These are phyloP conservation scores for Dispira simplex DNA, from an alignment of 192 early-diverging fungal genomes.

Conservation along the genomic window DNA sequence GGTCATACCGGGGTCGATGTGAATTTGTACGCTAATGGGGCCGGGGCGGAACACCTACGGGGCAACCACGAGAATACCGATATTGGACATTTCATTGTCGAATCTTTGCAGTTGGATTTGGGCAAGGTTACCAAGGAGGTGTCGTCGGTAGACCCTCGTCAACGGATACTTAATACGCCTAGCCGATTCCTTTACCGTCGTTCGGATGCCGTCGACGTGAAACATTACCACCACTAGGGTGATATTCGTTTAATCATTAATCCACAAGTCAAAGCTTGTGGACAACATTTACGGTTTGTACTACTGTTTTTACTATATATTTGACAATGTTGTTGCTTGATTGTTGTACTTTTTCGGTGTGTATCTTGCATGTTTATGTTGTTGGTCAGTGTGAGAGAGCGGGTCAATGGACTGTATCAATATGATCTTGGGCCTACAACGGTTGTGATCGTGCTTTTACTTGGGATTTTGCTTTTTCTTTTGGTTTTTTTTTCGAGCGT, in stretches of 20 bases:
- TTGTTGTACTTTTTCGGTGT: neutral
- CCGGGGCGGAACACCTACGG: slow-evolving; percentile 33
- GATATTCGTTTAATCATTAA: neutral
- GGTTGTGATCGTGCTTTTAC: too few relatives aligned
- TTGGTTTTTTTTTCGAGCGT: too few relatives aligned
- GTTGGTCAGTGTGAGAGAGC: neutral
- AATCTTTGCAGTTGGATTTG: slow-evolving; percentile 44
- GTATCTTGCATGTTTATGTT: neutral
- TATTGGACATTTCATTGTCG: slow-evolving; percentile 54
- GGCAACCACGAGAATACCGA: slow-evolving; percentile 86
- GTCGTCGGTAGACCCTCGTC: slow-evolving; percentile 20
- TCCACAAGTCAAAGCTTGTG: neutral
- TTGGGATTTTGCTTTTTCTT: too few relatives aligned
- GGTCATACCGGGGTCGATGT: slow-evolving; percentile 95
- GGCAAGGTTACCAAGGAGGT: slow-evolving; percentile 38
- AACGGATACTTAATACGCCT: slow-evolving; percentile 2
- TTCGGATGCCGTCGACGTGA: neutral
- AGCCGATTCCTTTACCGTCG: slow-evolving; percentile 8
- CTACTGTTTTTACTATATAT: neutral
- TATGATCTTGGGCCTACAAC: too few relatives aligned
- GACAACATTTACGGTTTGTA: neutral
- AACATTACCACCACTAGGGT: slow-evolving; percentile 8
- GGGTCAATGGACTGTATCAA: too few relatives aligned
- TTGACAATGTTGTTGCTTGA: neutral
- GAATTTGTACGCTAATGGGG: slow-evolving; percentile 78